Base-by-base conservation (phyloP, 371 early-diverging fungal genomes). In the Apophysomyces trapeziformis region DNA sequence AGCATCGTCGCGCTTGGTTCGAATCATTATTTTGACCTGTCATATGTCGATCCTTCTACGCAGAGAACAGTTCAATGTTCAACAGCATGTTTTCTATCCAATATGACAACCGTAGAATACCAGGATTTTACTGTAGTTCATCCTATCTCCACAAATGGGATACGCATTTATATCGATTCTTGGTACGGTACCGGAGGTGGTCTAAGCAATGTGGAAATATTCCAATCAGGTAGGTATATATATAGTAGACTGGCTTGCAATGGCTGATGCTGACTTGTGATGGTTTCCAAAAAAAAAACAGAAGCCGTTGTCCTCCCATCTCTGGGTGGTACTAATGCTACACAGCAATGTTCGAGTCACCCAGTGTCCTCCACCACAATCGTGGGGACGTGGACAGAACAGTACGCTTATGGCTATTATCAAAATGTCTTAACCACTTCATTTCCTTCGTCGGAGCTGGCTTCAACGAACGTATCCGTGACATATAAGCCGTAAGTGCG, bases 101-200 rank as follows among this genome's bases (percentile, higher is more conserved):
- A 69, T 68, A 56, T 56, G 7, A 64, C 64, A 1, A 61, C 43
- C 26, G 77, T 76, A 63, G 83, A 83, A 38, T 73, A 58, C 57
- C 73, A 73, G 32, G 90, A 88, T 56, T 90, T 84, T 62, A 75
- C 72, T 5, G 74, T 90, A 41, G 65, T 80, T 14, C 57, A 63
- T 18, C 74, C 75, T 8, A 50, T 50, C 7, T 50, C 54, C 18
- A 50, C 54, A n/a, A 21, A 50, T 50, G 54, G 21, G 21, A 4
- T 50, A 9, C 54, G 54, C 5, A 78, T 93, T 56, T 82, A 89
- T 58, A 77, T 93, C 46, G 70, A 75, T n/a, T 87, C 88, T 7
- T 93, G 88, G 90, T 91, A 92, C 61, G 93, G 93, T 7, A 66
- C 63, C 9, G 89, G 93, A 38, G 93, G 89, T 47, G 93, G 93